These are phyloP conservation scores for Teunomyces stri DNA, from an alignment of 805 yeast genomes.

Conservation along the genomic window DNA sequence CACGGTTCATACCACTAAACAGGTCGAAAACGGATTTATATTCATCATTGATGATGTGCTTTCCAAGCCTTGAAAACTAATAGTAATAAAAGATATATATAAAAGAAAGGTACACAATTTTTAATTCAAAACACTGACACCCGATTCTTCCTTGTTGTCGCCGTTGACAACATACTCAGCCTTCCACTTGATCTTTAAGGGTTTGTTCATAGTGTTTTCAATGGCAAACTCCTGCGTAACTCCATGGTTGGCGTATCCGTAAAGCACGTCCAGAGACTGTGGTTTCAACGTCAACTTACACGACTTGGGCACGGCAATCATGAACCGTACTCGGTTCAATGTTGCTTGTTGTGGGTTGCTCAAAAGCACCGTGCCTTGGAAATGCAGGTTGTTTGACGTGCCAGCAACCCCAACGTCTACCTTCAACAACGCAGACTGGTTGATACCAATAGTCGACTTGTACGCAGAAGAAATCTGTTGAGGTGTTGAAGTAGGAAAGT, in stretches of 20 bases:
- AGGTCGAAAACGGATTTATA: slow-evolving; percentile 39
- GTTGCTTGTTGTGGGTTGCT: slow-evolving; percentile 48
- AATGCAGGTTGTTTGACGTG: slow-evolving; percentile 29
- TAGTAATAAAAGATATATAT: neutral
- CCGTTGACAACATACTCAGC: slow-evolving; percentile 53
- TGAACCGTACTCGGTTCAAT: slow-evolving; percentile 52
- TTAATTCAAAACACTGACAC: slow-evolving; percentile 37
- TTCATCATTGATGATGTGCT: slow-evolving; percentile 37
- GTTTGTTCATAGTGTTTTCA: slow-evolving; percentile 33
- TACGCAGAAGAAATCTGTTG: slow-evolving; percentile 14
- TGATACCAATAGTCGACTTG: slow-evolving; percentile 27
- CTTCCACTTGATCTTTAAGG: slow-evolving; percentile 75
- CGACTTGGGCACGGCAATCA: slow-evolving; percentile 69
- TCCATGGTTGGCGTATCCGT: slow-evolving; percentile 46
- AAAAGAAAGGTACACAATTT: neutral
- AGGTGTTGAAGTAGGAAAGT: slow-evolving; percentile 40
- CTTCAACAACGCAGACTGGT: slow-evolving; percentile 46
- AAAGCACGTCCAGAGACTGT: slow-evolving; percentile 55
- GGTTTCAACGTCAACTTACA: slow-evolving; percentile 58
- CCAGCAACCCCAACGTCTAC: slow-evolving; percentile 46
- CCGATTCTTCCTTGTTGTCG: slow-evolving; percentile 52
- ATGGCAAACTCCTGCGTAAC: slow-evolving; percentile 51
- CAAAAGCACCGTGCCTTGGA: slow-evolving; percentile 48
- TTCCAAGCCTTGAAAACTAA: slow-evolving; percentile 17
- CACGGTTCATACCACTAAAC: slow-evolving; percentile 23